A percentile compares a stretch with the other conserved stretches of the same genome.
Conservation (phyloP, 2,329 filamentous ascomycete genomes). For the Fusarium setosum region DNA sequence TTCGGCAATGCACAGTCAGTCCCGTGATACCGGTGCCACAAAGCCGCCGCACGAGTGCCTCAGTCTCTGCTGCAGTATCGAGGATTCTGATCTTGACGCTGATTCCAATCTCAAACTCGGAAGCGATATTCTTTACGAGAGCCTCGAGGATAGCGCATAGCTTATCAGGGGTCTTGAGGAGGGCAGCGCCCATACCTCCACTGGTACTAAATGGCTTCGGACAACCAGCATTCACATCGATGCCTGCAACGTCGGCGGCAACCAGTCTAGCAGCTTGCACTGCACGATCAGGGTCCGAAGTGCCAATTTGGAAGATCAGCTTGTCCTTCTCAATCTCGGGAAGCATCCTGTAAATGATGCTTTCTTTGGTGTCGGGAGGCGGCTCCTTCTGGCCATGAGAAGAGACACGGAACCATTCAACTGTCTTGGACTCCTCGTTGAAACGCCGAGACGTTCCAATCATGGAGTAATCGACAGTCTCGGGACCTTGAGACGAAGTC, state of each 20-base stretch:
- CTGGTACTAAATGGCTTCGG: slow-evolving; percentile 95
- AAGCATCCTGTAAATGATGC: slow-evolving; percentile 86
- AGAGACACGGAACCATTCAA: slow-evolving; percentile 85
- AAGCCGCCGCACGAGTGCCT: slow-evolving; percentile 79
- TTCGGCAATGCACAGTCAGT: slow-evolving; percentile 94
- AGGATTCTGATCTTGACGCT: slow-evolving; percentile 96
- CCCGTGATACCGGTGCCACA: slow-evolving; percentile 91
- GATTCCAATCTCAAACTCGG: slow-evolving; percentile 87
- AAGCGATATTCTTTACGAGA: slow-evolving; percentile 81
- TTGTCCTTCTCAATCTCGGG: slow-evolving; percentile 79
- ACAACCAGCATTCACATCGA: slow-evolving; percentile 98
- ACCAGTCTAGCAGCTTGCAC: slow-evolving; percentile 87
- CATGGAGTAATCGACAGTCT: slow-evolving; percentile 92
- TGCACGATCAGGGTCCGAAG: slow-evolving; percentile 82
- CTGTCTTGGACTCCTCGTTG: slow-evolving; percentile 80
- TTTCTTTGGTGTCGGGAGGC: slow-evolving; percentile 65
- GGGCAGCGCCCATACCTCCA: slow-evolving; percentile 94
- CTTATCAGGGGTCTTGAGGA: slow-evolving; percentile 86
- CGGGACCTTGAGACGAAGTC: slow-evolving; percentile 70
- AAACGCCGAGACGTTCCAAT: slow-evolving; percentile 85
- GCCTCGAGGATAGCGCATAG: slow-evolving; percentile 86
- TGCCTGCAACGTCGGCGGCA: slow-evolving; percentile 88
- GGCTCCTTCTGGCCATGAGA: slow-evolving; percentile 75
- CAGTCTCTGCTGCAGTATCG: slow-evolving; percentile 80
- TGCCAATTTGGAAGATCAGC: slow-evolving; percentile 93